Percentiles rank a stretch among this genome's conserved stretches.
Evolutionary conservation across 805 yeast species (phyloP).

Genomic region (Hanseniaspora nectarophila): DNA sequence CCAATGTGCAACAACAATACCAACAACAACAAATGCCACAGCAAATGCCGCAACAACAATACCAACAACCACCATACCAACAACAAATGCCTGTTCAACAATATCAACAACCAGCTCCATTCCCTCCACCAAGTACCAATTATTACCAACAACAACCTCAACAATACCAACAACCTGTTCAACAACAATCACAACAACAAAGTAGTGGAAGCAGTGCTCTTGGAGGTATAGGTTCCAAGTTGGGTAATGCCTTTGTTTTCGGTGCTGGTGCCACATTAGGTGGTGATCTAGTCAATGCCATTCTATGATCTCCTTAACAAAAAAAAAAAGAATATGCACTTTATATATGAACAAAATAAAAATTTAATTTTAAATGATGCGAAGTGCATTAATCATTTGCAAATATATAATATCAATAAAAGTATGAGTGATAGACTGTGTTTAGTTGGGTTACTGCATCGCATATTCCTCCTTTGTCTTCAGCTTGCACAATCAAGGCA

Average conservation of each 20-base stretch:
- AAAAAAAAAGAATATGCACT: background rate
- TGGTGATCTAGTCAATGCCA: slow-evolving; percentile 62
- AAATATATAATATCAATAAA: background rate
- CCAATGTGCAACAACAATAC: slow-evolving; percentile 2
- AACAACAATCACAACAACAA: slow-evolving; percentile 26
- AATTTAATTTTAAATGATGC: background rate
- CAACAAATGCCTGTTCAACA: slow-evolving; percentile 29
- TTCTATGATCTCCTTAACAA: slow-evolving; percentile 35
- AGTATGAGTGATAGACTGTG: background rate
- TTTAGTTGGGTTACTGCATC: background rate
- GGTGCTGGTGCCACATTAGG: slow-evolving; percentile 97
- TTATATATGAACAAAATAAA: background rate
- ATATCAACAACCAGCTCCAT: slow-evolving; percentile 24
- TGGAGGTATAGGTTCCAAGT: slow-evolving; percentile 59
- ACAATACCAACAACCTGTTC: slow-evolving; percentile 28
- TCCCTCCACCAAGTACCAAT: slow-evolving; percentile 12
- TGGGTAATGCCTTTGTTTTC: slow-evolving; percentile 86
- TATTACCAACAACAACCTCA: slow-evolving; percentile 28
- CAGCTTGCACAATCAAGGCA: background rate
- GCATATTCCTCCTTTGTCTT: background rate
- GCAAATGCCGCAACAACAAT: slow-evolving; percentile 31
- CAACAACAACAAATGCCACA: background rate
- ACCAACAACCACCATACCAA: slow-evolving; percentile 28
- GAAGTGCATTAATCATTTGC: background rate
- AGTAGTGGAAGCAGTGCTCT: slow-evolving; percentile 23